Evolutionary conservation across 345 rosid genomes (phyloP).

Genomic region (Syzygium oleosum): DNA sequence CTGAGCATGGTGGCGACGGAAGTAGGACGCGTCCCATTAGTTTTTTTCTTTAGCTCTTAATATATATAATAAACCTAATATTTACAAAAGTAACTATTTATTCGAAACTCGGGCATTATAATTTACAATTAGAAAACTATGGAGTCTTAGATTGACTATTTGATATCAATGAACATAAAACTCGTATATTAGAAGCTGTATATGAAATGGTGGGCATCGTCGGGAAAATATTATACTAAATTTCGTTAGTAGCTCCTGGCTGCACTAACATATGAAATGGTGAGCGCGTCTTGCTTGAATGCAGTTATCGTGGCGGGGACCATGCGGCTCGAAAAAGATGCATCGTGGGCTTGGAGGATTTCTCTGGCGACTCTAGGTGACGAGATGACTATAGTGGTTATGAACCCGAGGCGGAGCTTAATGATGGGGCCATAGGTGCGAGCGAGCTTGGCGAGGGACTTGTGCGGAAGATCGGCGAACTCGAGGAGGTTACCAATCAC

Average conservation of each 20-base stretch:
- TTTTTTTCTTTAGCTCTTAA: too few relatives aligned
- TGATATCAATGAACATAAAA: neutral
- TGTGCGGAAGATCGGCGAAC: constrained; percentile 24
- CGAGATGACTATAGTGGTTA: too few relatives aligned
- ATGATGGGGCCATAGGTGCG: constrained; percentile 32
- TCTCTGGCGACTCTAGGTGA: too few relatives aligned
- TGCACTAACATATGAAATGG: neutral
- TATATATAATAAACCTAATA: neutral
- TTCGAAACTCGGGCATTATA: too few relatives aligned
- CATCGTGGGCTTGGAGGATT: too few relatives aligned
- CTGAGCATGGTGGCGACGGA: too few relatives aligned
- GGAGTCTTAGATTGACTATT: neutral
- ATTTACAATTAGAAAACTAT: neutral
- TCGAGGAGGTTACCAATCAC: constrained; percentile 33
- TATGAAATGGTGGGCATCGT: neutral
- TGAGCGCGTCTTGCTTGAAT: too few relatives aligned
- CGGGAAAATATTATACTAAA: neutral
- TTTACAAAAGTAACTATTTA: too few relatives aligned
- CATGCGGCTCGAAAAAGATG: too few relatives aligned
- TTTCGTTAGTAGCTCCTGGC: neutral
- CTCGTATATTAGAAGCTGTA: neutral
- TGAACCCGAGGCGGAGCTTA: constrained; percentile 8
- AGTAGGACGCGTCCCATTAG: neutral
- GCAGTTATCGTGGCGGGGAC: too few relatives aligned
- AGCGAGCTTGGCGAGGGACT: constrained; percentile 23